Percentiles rank a stretch among this genome's conserved stretches.
Conservation (phyloP, 768 basidiomycete genomes). For the Sistotremastrum niveocremeum region DNA sequence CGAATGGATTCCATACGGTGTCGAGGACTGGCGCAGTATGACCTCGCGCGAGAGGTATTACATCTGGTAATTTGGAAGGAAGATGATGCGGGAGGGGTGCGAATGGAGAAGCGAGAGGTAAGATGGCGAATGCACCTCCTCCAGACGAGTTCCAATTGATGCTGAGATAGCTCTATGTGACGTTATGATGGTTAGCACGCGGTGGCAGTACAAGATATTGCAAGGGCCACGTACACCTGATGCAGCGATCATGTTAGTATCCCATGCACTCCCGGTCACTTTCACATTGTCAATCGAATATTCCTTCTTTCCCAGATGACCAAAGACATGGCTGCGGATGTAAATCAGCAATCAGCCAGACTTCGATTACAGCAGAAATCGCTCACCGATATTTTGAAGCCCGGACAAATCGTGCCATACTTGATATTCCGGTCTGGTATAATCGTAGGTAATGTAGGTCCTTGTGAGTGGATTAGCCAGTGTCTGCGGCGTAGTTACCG, state of each 20-base stretch:
- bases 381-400: conserved; percentile 76
- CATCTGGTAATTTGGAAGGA: conserved; percentile 78
- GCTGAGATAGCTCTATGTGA: conserved; percentile 60
- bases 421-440: neutral
- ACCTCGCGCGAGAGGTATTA: conserved; percentile 80
- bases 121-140: conserved; percentile 88
- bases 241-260: conserved; percentile 83
- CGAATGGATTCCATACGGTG: conserved; percentile 93
- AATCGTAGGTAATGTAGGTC: too few species aligned
- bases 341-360: conserved; percentile 1
- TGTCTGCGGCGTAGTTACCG: too few species aligned
- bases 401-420: conserved; percentile 79
- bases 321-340: conserved; percentile 71
- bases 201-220: neutral
- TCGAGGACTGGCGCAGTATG: conserved; percentile 80
- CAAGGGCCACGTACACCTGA: conserved; percentile 44
- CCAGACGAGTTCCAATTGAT: conserved; percentile 92
- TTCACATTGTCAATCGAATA: conserved; percentile 71
- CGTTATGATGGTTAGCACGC: neutral
- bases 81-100: conserved; percentile 34
- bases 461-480: too few species aligned
- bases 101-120: conserved; percentile 73
- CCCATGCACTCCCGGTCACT: conserved; percentile 85
- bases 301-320: conserved; percentile 78
- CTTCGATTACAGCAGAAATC: neutral